Base-by-base conservation (phyloP, 2,329 filamentous ascomycete genomes). In the Trichoderma polysporum region DNA sequence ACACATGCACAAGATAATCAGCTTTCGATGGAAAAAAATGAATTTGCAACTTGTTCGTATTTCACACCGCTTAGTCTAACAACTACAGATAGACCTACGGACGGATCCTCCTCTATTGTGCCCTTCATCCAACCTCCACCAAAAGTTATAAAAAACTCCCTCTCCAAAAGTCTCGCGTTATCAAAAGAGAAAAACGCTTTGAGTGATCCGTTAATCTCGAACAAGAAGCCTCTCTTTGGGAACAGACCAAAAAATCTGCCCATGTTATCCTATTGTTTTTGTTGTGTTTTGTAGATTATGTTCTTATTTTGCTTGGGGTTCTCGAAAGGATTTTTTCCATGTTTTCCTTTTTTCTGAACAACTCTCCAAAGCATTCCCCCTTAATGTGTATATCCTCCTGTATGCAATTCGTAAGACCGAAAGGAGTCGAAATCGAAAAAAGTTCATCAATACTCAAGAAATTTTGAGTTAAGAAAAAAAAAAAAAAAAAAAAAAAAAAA, bases 371-470 rank as follows among this genome's bases (percentile, higher is more conserved):
- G 49, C 49, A 22, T 53, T 49, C 39, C 37, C 37, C 37, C 37
- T 29, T 45, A 49, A 47, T 64, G 50, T 41, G 39, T 66, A 58
- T 59, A 61, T 66, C 56, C 56, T 61, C 65, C 57, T 66, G 45
- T 66, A 66, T 60, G 57, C 65, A 66, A 66, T 52, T 62, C 59
- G 49, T 62, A 45, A 62, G 13, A 29, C 47, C 59, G 27, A 64
- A 57, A 22, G 12, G 50, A 33, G 22, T 27, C 2, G 29, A 15
- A 45, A 19, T 15, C 41, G 27, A 45, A 47, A 54, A 56, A 45
- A 54, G 47, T 56, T 54, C 61, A 47, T 56, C 31, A 64, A 45
- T 19, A 64, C 62, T 50, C 41, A 31, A 56, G 63, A 50, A n/a
- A 45, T 27, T 12, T 31, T 25, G 47, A 39, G 31, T 39, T 54